Base-by-base conservation (phyloP, 352 stramenopile genomes). In the Globisporangium polare region DNA sequence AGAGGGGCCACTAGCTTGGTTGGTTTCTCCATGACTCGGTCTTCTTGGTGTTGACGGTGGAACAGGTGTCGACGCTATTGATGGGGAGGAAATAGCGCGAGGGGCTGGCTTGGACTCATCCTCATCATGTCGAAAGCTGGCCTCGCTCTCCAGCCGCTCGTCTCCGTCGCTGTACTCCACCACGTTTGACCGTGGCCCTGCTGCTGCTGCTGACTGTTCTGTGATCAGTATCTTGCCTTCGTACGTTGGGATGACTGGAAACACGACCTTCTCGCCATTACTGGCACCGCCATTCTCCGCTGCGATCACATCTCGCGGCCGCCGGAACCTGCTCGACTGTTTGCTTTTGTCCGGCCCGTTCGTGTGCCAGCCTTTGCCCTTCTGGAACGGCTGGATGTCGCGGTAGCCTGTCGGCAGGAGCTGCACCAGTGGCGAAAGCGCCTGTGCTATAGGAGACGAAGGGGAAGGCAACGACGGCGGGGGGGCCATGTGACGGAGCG, bases 371-470 rank as follows among this genome's bases (percentile, higher is more conserved):
- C 77, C 77, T 65, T 80, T 70, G 53, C 78, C 81, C 27, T 80
- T 83, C 31, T 86, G 78, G 66, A 90, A 80, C 9, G 75, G 81
- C 47, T 88, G 77, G n/a, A 90, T 76, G 53, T 88, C 77, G 42
- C 79, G 77, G 57, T 89, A 89, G 0, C 81, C 81, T 2, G 74
- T 88, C 2, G 81, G 79, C 37, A 88, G 56, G 1, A 87, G 60
- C 29, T 80, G 74, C 27, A 86, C 74, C 41, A 89, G 73, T n/a
- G 81, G 81, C 1, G 81, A 90, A 7, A 88, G 58, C 29, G 52
- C 57, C n/a, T 57, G 59, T 22, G 29, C 22, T 26, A 37, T 15
- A 20, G 53, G 26, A 29, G 59, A 37, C 8, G 59, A 35, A 8
- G n/a, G n/a, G 5, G 29, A 33, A 33, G 29, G 5, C 8, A 33